Evolutionary conservation across 2,329 filamentous ascomycete genomes (phyloP).

Genomic region (Aspergillus fischeri): DNA sequence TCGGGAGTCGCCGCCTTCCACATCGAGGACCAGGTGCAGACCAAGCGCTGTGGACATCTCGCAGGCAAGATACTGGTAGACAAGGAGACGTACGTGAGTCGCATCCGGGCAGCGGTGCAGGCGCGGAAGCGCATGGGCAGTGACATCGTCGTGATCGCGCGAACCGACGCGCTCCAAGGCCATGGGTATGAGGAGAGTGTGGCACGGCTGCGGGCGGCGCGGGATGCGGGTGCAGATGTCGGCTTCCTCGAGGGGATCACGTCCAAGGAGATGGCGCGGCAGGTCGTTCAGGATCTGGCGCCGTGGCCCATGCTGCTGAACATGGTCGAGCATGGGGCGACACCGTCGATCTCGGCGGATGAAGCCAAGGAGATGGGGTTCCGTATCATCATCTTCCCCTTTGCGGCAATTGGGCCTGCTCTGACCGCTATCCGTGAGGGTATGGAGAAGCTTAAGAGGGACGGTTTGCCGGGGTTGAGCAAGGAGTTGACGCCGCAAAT

Average conservation of each 20-base stretch:
- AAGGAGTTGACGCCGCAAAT: conserved; percentile 34
- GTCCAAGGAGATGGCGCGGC: conserved; percentile 34
- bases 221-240: conserved; percentile 39
- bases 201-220: conserved; percentile 35
- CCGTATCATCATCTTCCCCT: conserved; percentile 41
- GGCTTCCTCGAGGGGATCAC: conserved; percentile 42
- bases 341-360: conserved; percentile 34
- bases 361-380: conserved; percentile 41
- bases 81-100: conserved; percentile 28
- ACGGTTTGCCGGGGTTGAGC: conserved; percentile 30
- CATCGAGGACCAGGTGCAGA: conserved; percentile 54
- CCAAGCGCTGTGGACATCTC: conserved; percentile 41
- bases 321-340: conserved; percentile 43
- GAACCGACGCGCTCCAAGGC: conserved; percentile 36
- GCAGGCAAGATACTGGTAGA: conserved; percentile 39
- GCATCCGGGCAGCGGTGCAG: conserved; percentile 37
- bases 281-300: conserved; percentile 33
- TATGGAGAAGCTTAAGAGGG: conserved; percentile 34
- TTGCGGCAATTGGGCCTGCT: conserved; percentile 37
- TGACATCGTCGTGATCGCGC: conserved; percentile 45
- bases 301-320: conserved; percentile 41
- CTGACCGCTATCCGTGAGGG: conserved; percentile 33
- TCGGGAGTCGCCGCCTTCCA: conserved; percentile 55
- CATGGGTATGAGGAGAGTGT: conserved; percentile 40
- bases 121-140: conserved; percentile 30